Evolutionary conservation across 352 stramenopile genomes (phyloP).

Genomic region (Elongisporangium anandrum): DNA sequence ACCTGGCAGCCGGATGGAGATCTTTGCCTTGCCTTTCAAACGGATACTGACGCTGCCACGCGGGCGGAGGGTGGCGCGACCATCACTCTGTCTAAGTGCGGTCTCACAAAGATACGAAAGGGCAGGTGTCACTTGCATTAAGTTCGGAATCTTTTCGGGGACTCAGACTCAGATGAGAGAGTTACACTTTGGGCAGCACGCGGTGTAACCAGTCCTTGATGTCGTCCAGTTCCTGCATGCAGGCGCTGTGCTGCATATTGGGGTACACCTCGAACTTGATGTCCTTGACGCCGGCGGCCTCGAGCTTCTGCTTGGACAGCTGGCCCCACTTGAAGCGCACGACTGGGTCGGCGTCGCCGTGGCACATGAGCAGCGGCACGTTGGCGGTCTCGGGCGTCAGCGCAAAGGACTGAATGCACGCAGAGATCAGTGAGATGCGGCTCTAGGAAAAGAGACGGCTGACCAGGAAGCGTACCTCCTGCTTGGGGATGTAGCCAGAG

Average conservation of each 20-base stretch:
- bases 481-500: constrained; percentile 71
- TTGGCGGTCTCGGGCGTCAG: constrained; percentile 40
- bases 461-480: constrained; percentile 16
- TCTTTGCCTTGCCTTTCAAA: background rate
- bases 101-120: background rate
- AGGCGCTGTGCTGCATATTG: constrained; percentile 61
- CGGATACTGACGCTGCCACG: background rate
- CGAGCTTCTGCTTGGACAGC: constrained; percentile 55
- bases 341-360: constrained; percentile 62
- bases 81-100: background rate
- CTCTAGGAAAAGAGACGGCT: background rate
- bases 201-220: constrained; percentile 57
- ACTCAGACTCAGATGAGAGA: background rate
- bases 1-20: background rate
- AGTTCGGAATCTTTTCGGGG: background rate
- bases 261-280: constrained; percentile 63
- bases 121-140: background rate
- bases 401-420: constrained; percentile 32
- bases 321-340: constrained; percentile 61
- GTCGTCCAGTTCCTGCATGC: constrained; percentile 64
- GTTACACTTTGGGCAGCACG: constrained; percentile 26
- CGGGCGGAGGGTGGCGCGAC: background rate
- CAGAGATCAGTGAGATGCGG: constrained; percentile 2
- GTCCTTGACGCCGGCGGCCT: constrained; percentile 40
- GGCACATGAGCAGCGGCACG: constrained; percentile 77